These are phyloP conservation scores for Parascedosporium putredinis DNA, from an alignment of 2,329 filamentous ascomycete genomes.

Conservation along the genomic window DNA sequence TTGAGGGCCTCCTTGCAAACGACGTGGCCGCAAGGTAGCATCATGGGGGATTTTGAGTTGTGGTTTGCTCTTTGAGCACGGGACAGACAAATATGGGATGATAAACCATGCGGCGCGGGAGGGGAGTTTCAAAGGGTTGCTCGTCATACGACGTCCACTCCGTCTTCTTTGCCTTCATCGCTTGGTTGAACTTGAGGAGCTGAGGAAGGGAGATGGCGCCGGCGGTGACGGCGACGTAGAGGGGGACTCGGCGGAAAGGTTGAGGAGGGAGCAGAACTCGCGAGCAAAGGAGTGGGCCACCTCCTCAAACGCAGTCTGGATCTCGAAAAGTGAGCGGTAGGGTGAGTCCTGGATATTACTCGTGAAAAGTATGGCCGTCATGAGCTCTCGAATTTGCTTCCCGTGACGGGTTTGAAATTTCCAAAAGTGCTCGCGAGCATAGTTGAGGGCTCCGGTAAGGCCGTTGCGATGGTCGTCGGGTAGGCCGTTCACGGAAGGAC, in stretches of 20 bases:
- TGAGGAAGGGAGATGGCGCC: conserved; percentile 85
- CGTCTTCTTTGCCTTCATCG: conserved; percentile 80
- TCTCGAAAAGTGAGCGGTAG: conserved; percentile 69
- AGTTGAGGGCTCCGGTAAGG: conserved; percentile 56
- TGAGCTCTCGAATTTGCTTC: conserved; percentile 69
- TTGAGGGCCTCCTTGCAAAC: conserved; percentile 77
- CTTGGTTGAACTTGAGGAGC: conserved; percentile 76
- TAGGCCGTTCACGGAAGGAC: conserved; percentile 41
- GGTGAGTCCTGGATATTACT: conserved; percentile 67
- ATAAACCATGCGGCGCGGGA: conserved; percentile 57
- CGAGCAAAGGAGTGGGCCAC: conserved; percentile 80
- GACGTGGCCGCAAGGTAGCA: conserved; percentile 92
- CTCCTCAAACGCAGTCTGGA: conserved; percentile 66
- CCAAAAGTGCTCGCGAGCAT: conserved; percentile 65
- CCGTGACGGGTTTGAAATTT: conserved; percentile 67
- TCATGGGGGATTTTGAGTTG: conserved; percentile 92
- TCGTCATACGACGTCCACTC: conserved; percentile 93
- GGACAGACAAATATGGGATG: conserved; percentile 98
- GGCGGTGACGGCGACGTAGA: conserved; percentile 87
- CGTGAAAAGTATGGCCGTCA: conserved; percentile 69
- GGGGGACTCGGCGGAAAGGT: conserved; percentile 84
- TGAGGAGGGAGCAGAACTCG: conserved; percentile 88
- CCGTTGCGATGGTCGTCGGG: conserved; percentile 45
- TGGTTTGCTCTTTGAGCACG: conserved; percentile 92
- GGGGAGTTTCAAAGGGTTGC: conserved; percentile 64